Conservation (phyloP, 306 rosid genomes). For the Gastrolobium villosum region DNA sequence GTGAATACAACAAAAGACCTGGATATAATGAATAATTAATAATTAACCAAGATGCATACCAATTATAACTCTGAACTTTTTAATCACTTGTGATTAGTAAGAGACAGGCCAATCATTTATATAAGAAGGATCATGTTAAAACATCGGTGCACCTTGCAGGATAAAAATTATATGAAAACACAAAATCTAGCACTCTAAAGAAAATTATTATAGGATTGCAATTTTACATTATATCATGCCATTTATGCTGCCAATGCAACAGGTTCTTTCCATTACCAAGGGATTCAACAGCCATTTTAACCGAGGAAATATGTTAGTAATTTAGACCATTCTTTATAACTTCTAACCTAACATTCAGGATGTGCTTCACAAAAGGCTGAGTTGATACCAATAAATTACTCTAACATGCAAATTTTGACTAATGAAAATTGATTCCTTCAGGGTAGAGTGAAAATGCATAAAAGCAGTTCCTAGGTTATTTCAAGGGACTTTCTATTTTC, state of each 20-base stretch:
- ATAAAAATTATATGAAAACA: background rate
- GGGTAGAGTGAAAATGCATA: background rate
- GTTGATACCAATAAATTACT: background rate
- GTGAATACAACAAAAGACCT: conserved; percentile 9
- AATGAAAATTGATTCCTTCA: background rate
- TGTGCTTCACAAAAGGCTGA: background rate
- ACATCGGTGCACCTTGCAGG: background rate
- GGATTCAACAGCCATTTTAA: background rate
- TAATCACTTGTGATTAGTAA: background rate
- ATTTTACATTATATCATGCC: background rate
- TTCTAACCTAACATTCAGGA: background rate
- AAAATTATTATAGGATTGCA: background rate
- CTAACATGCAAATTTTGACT: background rate
- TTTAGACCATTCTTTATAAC: background rate
- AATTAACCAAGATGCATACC: background rate
- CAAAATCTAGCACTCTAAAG: background rate
- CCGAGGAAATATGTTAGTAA: background rate
- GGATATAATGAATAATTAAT: background rate
- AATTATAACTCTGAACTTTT: background rate
- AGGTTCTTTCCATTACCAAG: conserved; percentile 1
- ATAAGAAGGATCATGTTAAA: background rate
- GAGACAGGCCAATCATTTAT: conserved; percentile 1
- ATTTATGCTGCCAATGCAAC: conserved; percentile 6
- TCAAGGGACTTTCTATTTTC: conserved; percentile 15
- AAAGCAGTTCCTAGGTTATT: conserved; percentile 4